Percentiles rank a stretch among this genome's conserved stretches.
Evolutionary conservation across 1,284 basidiomycete species (phyloP).

Genomic region (Trametes pubescens): DNA sequence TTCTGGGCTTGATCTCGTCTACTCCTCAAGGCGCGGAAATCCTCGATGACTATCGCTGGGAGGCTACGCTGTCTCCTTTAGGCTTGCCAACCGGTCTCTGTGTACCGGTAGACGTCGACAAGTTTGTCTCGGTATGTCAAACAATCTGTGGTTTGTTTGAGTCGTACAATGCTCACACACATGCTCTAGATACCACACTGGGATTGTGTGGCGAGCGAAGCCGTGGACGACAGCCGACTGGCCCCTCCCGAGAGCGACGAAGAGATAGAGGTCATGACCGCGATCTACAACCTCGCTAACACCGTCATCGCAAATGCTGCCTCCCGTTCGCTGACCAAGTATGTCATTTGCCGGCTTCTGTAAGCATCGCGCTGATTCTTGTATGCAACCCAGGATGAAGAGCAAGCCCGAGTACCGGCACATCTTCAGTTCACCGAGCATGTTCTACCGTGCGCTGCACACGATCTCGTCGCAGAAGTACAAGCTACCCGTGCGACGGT

Average conservation of each 20-base stretch:
- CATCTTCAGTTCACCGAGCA: conserved; percentile 79
- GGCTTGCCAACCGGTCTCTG: conserved; percentile 91
- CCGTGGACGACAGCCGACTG: conserved; percentile 58
- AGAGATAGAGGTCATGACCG: conserved; percentile 88
- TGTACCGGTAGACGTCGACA: conserved; percentile 83
- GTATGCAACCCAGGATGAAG: conserved; percentile 70
- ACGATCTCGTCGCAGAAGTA: conserved; percentile 90
- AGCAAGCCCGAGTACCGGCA: conserved; percentile 77
- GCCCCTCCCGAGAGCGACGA: conserved; percentile 72
- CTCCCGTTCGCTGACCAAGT: conserved; percentile 87
- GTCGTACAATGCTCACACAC: background rate
- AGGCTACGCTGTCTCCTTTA: conserved; percentile 88
- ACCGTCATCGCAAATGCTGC: conserved; percentile 95
- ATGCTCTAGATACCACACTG: conserved; percentile 76
- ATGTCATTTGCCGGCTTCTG: conserved; percentile 34
- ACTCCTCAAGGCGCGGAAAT: conserved; percentile 82
- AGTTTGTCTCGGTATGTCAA: conserved; percentile 78
- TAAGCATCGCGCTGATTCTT: background rate
- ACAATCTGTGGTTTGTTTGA: background rate
- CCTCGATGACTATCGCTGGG: conserved; percentile 93
- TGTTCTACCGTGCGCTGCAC: conserved; percentile 87
- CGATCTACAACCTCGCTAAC: conserved; percentile 95
- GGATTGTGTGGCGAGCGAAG: conserved; percentile 58
- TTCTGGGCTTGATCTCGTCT: conserved; percentile 84
- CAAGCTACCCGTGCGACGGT: conserved; percentile 89